Percentiles rank a stretch among this genome's conserved stretches.
Evolutionary conservation across 495 filamentous ascomycete species (phyloP).

Genomic region (Lepidopterella palustris): DNA sequence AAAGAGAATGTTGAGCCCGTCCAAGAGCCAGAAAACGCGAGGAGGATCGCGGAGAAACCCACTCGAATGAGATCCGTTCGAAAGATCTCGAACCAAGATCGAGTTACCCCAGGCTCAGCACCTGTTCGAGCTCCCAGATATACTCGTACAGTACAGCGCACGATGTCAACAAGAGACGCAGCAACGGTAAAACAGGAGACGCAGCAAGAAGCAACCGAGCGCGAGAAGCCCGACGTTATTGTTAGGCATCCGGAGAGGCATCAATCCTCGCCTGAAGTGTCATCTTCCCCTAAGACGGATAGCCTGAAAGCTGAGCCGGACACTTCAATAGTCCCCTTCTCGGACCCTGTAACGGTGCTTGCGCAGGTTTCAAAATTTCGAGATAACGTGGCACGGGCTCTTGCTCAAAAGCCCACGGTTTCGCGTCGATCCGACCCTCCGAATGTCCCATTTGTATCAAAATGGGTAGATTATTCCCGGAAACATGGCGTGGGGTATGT

Average conservation of each 20-base stretch:
- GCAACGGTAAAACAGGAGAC: slow-evolving; percentile 8
- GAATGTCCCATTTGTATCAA: slow-evolving; percentile 35
- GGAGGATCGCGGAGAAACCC: slow-evolving; percentile 17
- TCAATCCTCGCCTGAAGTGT: neutral
- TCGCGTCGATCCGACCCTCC: slow-evolving; percentile 4
- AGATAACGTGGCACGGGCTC: slow-evolving; percentile 33
- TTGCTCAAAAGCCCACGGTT: slow-evolving; percentile 19
- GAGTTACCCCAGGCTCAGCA: slow-evolving; percentile 22
- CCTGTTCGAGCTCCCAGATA: slow-evolving; percentile 13
- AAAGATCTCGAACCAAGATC: slow-evolving; percentile 25
- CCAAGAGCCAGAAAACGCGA: slow-evolving; percentile 12
- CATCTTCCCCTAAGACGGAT: neutral
- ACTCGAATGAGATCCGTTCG: slow-evolving; percentile 24
- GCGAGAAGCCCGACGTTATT: slow-evolving; percentile 1
- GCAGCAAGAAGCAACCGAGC: slow-evolving; percentile 1
- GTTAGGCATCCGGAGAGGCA: neutral
- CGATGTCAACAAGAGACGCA: slow-evolving; percentile 11
- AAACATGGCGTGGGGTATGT: slow-evolving; percentile 39
- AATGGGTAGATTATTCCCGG: slow-evolving; percentile 41
- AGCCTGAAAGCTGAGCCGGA: neutral
- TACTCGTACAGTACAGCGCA: slow-evolving; percentile 10
- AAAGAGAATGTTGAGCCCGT: slow-evolving; percentile 29
- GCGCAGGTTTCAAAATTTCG: slow-evolving; percentile 30
- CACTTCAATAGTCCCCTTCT: slow-evolving; percentile 12
- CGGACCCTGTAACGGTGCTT: slow-evolving; percentile 34